A percentile compares a stretch with the other conserved stretches of the same genome.
These are phyloP conservation scores for Exophiala calicioides DNA, from an alignment of 2,329 filamentous ascomycete species.

Conservation along the genomic window DNA sequence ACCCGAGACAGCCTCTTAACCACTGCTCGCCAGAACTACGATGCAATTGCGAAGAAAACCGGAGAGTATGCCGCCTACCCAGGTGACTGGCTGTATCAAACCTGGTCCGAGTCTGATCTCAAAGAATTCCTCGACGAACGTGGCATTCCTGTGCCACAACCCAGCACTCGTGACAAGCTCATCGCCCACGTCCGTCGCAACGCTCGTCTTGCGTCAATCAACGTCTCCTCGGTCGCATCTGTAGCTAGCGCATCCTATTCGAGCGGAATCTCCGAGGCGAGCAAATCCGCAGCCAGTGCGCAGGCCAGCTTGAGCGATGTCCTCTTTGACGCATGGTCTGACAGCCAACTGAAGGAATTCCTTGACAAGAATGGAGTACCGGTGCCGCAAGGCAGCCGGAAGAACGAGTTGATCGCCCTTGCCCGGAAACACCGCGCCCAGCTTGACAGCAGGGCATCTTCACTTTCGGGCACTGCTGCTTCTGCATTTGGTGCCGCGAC, in stretches of 20 bases:
- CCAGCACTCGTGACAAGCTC: conserved; percentile 79
- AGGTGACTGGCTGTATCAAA: conserved; percentile 88
- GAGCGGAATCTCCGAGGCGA: conserved; percentile 55
- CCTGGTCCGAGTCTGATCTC: conserved; percentile 89
- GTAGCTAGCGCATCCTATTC: conserved; percentile 60
- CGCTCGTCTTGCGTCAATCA: conserved; percentile 74
- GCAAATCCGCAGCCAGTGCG: conserved; percentile 66
- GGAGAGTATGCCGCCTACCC: conserved; percentile 84
- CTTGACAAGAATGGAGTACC: conserved; percentile 85
- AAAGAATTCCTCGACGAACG: conserved; percentile 86
- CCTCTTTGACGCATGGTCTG: conserved; percentile 86
- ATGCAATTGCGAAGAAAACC: conserved; percentile 69
- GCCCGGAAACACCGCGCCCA: conserved; percentile 82
- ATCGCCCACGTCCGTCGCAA: conserved; percentile 89
- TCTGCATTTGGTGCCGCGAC: conserved; percentile 67
- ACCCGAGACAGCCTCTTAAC: conserved; percentile 79
- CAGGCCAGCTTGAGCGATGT: conserved; percentile 77
- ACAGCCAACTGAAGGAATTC: conserved; percentile 87
- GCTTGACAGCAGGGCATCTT: conserved; percentile 59
- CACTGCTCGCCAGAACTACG: conserved; percentile 78
- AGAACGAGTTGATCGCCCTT: conserved; percentile 85
- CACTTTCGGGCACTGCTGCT: conserved; percentile 54
- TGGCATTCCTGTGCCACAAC: conserved; percentile 83
- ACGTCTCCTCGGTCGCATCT: conserved; percentile 61
- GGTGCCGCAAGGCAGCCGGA: conserved; percentile 88